Percentiles rank a stretch among this genome's conserved stretches.
Evolutionary conservation across 2,329 filamentous ascomycete species (phyloP).

Genomic region (Aaosphaeria arxii): DNA sequence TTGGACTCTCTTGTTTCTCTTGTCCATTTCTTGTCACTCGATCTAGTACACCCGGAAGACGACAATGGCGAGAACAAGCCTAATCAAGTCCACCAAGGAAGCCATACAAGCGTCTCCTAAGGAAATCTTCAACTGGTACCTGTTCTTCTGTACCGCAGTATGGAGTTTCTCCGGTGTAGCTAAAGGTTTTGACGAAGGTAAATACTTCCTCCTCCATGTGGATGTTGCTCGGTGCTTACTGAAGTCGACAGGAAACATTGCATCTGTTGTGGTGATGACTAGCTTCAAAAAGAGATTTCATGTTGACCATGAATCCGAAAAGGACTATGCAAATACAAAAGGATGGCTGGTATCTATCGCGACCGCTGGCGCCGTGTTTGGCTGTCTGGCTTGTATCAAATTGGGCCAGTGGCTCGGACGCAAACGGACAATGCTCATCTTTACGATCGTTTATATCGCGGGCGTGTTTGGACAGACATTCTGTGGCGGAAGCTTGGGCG

Average conservation of each 20-base stretch:
- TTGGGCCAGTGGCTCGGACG: slow-evolving; percentile 7
- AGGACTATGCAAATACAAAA: slow-evolving; percentile 10
- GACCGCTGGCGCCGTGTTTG: slow-evolving; percentile 11
- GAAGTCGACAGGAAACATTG: slow-evolving; percentile 6
- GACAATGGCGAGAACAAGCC: neutral
- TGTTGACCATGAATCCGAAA: slow-evolving; percentile 7
- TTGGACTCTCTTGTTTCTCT: too few species aligned
- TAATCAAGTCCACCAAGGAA: neutral
- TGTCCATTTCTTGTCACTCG: too few species aligned
- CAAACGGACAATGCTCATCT: slow-evolving; percentile 6
- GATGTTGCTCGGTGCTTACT: neutral
- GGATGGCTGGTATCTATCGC: slow-evolving; percentile 12
- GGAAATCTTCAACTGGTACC: neutral
- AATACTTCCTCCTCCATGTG: neutral
- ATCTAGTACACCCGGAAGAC: neutral
- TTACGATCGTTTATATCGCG: slow-evolving; percentile 10
- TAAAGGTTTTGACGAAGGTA: slow-evolving; percentile 11
- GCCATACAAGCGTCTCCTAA: neutral
- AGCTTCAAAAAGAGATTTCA: slow-evolving; percentile 7
- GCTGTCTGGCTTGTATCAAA: slow-evolving; percentile 9
- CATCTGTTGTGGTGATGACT: slow-evolving; percentile 6
- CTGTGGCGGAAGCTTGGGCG: slow-evolving; percentile 20
- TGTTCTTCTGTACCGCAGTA: slow-evolving; percentile 11
- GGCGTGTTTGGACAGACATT: slow-evolving; percentile 22
- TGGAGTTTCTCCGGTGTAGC: slow-evolving; percentile 10